Evolutionary conservation across 768 basidiomycete genomes (phyloP).

Genomic region (Leccinum ochraceum): DNA sequence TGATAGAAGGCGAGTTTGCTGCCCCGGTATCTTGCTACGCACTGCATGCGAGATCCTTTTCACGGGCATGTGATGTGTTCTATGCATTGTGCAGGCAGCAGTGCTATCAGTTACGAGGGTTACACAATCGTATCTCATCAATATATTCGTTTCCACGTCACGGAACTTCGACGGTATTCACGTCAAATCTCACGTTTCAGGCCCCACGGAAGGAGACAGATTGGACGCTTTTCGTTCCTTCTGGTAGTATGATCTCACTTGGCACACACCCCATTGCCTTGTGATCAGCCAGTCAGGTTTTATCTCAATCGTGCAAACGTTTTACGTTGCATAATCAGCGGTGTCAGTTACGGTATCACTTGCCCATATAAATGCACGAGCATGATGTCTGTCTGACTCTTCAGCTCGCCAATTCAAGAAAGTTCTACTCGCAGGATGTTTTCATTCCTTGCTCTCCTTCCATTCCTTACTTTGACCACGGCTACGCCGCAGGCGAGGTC

Average conservation of each 20-base stretch:
- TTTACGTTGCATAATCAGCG: background rate
- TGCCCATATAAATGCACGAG: slow-evolving; percentile 5
- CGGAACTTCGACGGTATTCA: background rate
- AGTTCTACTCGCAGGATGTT: slow-evolving; percentile 13
- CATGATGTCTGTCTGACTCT: background rate
- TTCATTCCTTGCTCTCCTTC: slow-evolving; percentile 9
- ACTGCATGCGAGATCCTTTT: background rate
- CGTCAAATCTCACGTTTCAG: background rate
- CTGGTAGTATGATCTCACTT: background rate
- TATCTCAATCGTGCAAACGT: background rate
- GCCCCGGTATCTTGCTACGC: background rate
- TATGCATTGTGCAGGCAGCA: background rate
- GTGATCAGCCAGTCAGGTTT: background rate
- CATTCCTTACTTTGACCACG: slow-evolving; percentile 19
- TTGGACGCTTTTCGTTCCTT: background rate
- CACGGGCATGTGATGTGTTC: background rate
- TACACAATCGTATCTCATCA: background rate
- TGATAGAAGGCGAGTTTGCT: background rate
- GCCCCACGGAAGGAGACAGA: background rate
- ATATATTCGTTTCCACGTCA: background rate
- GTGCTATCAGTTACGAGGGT: background rate
- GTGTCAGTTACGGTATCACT: background rate
- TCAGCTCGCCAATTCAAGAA: background rate
- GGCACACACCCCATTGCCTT: background rate
- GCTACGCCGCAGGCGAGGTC: slow-evolving; percentile 19